phyloP scores from a whole-genome alignment of 1,284 basidiomycete species.

The Ustilago lituana region DNA sequence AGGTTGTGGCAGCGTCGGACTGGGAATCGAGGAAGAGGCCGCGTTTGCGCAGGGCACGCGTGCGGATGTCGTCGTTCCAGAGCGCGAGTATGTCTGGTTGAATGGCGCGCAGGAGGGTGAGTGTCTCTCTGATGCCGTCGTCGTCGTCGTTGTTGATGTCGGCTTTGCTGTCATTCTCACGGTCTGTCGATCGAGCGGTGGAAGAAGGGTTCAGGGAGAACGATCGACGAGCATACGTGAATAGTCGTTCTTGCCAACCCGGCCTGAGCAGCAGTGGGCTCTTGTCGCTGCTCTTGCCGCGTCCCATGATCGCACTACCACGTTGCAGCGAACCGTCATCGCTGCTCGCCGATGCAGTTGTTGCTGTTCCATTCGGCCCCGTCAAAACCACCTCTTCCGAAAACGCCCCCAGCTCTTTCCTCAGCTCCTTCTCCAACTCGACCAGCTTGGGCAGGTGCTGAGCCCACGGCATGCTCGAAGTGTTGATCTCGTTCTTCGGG shows the following conservation, averaged over 20 bases:
- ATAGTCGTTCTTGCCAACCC: constrained; percentile 45
- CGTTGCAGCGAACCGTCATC: too few species aligned
- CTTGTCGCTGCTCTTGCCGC: constrained; percentile 4
- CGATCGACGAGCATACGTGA: constrained; percentile 27
- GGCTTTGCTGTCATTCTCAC: too few species aligned
- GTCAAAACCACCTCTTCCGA: constrained; percentile 14
- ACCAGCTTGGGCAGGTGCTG: constrained; percentile 7
- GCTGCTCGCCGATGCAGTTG: not conserved
- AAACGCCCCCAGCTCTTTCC: constrained; percentile 26
- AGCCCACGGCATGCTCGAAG: constrained; percentile 6
- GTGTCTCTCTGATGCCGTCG: not conserved
- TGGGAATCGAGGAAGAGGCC: constrained; percentile 22
- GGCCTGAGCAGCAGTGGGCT: constrained; percentile 26
- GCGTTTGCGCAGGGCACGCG: constrained; percentile 21
- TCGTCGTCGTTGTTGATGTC: constrained; percentile 1
- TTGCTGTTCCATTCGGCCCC: not conserved
- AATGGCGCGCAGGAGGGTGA: constrained; percentile 1
- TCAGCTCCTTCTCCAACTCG: constrained; percentile 13
- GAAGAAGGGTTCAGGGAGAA: constrained; percentile 3
- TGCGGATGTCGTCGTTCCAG: constrained; percentile 17
- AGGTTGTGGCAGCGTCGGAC: constrained; percentile 25
- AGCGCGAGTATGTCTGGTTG: constrained; percentile 8
- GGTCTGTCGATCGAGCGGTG: not conserved
- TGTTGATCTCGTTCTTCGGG: constrained; percentile 11
- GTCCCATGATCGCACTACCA: too few species aligned